Evolutionary conservation across 768 basidiomycete species (phyloP), one percentile per base, ranked within the genome.

Genomic region (Lyophyllum shimeji): DNA sequence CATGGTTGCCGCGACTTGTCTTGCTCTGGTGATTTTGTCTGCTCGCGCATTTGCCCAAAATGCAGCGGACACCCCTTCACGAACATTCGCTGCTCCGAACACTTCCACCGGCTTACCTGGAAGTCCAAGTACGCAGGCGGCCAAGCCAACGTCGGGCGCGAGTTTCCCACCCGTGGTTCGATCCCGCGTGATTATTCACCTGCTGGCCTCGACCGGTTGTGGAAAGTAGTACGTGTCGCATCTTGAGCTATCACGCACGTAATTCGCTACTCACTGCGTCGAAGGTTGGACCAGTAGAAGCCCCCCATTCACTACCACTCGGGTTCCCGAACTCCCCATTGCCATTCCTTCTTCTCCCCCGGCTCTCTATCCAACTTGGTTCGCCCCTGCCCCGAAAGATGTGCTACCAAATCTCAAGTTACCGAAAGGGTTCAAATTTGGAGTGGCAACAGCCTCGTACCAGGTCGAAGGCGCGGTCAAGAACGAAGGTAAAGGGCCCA

Each of bases 401-500:
- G 71, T 81, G 27, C 65, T 81, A 27, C 74, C 78, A 2, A 64
- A 74, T 24, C 67, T 79, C 50, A 77, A 74, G 51, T 69, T 81
- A 17, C 81, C 81, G 0, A 64, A 73, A 20, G 77, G 71, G 0
- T 82, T 82, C 66, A 69, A 76, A 43, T 81, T 81, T 57, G 81
- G 81, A 24, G 80, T 80, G 11, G 79, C 79, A 3, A 81, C 80
- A 0, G 79, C 80, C 21, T 76, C 81, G 7, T 81, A 79, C 59
- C 80, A 82, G 59, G 79, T 81, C 24, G 80, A 82, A 69, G 81
- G 81, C 7, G 80, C 80, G 7, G 75, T 69, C 15, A 77, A 80
- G 63, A 73, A 72, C 57, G 81, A 79, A 53, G 79, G 78, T 0
- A 78, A 79, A 54, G 78, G 78, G 7, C 78, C 78, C 1, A 73